Base-by-base conservation (phyloP, 1,139 yeast genomes). In the Starmera stellimalicola region DNA sequence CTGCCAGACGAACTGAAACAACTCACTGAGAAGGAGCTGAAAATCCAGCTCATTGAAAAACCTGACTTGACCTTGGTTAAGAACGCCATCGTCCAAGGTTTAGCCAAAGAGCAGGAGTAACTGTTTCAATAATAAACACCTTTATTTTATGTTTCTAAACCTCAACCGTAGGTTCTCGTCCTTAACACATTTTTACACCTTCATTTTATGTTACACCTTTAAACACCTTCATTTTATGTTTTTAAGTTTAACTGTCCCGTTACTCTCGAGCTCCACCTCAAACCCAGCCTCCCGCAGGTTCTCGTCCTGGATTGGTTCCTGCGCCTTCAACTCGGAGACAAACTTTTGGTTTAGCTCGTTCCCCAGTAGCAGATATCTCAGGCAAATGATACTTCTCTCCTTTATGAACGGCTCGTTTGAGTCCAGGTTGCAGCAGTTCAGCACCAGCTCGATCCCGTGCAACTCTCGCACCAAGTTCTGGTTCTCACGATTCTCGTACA, bases 361-460 rank as follows among this genome's bases (percentile, higher is more conserved):
- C 15, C 68, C 63, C 20, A 73, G 70, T 17, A 91, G 57, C 22
- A 87, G 55, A 39, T 77, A 78, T 43, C 79, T 73, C 29, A 91
- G 55, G 47, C 95, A 84, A 10, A 88, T 58, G 23, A 91, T 81
- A 2, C 95, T 72, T 39, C 93, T 63, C 51, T 91, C 98, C 42
- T 84, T 81, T 39, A 91, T 79, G 50, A 68, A 87, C 0, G 97
- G 97, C 48, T 91, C 93, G 50, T 81, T 76, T 33, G 77, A 79
- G 54, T 91, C 98, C 31, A 91, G 77, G 27, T 80, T 71, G 58
- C 96, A 87, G 45, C 78, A 82, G 2, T 93, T 82, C 18, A 91
- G 60, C 0, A 88, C 66, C 16, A 84, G 56, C 36, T 76, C 81
- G 8, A 91, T 55, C 0, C 88, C 94, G 33, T 80, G 84, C 1